A percentile compares a stretch with the other conserved stretches of the same genome.
phyloP scores from a whole-genome alignment of 768 basidiomycete species.

The Lentinula sp. region DNA sequence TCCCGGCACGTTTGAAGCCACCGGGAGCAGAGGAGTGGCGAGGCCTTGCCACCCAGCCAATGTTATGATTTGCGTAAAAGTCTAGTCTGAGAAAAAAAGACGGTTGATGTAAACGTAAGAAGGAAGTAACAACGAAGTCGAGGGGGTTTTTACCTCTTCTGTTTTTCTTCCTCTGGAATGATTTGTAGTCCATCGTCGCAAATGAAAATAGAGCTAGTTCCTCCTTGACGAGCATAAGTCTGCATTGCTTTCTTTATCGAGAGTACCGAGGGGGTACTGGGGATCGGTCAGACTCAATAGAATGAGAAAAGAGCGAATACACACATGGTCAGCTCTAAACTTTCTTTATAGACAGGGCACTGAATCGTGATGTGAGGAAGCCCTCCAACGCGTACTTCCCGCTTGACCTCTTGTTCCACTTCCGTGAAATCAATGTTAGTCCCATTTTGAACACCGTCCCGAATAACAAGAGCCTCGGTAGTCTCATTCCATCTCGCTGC shows the following conservation, averaged over 20 bases:
- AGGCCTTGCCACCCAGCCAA: constrained; percentile 72
- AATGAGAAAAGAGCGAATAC: not conserved
- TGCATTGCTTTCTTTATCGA: constrained; percentile 83
- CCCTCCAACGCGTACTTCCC: constrained; percentile 12
- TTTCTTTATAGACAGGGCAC: constrained; percentile 87
- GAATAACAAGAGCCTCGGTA: not conserved
- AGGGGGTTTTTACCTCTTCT: constrained; percentile 31
- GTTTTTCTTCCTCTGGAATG: constrained; percentile 52
- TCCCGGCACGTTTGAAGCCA: constrained; percentile 88
- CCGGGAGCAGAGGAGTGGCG: constrained; percentile 63
- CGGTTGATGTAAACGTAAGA: not conserved
- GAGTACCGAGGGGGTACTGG: constrained; percentile 66
- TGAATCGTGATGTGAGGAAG: constrained; percentile 78
- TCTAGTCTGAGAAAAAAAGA: constrained; percentile 20
- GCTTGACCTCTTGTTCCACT: not conserved
- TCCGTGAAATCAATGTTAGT: not conserved
- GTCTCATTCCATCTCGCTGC: not conserved
- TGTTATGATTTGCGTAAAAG: constrained; percentile 77
- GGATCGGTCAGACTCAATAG: not conserved
- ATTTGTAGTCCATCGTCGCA: constrained; percentile 83
- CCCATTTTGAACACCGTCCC: not conserved
- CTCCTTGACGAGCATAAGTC: constrained; percentile 82
- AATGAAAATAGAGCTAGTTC: constrained; percentile 72
- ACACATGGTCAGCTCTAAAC: constrained; percentile 65
- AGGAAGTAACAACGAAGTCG: not conserved